Evolutionary conservation across 768 basidiomycete genomes (phyloP).

Genomic region (Leccinellum albellum): DNA sequence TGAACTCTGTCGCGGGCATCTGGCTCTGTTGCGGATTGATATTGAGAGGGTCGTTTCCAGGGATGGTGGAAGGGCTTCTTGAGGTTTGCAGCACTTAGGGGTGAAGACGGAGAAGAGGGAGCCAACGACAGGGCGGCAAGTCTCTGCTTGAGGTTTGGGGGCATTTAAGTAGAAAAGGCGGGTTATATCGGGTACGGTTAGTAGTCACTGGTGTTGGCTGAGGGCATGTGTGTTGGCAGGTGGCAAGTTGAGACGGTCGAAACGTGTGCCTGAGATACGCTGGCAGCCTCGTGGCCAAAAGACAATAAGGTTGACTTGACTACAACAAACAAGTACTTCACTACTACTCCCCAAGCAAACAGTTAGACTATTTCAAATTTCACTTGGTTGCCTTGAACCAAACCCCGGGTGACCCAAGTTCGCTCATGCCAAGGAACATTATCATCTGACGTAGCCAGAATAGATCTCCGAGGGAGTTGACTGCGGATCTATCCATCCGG

Average conservation of each 20-base stretch:
- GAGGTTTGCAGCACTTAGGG: conserved; percentile 18
- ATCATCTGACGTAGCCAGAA: not conserved
- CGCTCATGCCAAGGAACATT: too few relatives aligned
- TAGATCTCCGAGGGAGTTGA: not conserved
- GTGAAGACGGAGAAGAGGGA: conserved; percentile 45
- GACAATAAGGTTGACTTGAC: too few relatives aligned
- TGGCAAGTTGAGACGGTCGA: not conserved
- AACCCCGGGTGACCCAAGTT: too few relatives aligned
- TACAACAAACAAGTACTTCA: too few relatives aligned
- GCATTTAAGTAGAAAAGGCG: conserved; percentile 12
- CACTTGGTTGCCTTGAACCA: too few relatives aligned
- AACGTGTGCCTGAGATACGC: not conserved
- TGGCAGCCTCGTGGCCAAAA: not conserved
- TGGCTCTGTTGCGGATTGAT: conserved; percentile 23
- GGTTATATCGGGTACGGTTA: not conserved
- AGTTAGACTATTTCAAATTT: not conserved
- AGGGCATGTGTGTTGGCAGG: conserved; percentile 12
- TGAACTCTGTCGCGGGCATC: conserved; percentile 47
- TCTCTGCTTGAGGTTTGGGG: conserved; percentile 59
- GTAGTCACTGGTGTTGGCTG: not conserved
- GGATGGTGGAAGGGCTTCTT: conserved; percentile 48
- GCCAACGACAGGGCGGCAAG: conserved; percentile 60
- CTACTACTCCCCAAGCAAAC: not conserved
- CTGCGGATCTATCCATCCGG: not conserved
- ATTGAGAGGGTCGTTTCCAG: conserved; percentile 44